Base-by-base conservation (phyloP, 1,139 yeast species). In the Taphrina confusa region DNA sequence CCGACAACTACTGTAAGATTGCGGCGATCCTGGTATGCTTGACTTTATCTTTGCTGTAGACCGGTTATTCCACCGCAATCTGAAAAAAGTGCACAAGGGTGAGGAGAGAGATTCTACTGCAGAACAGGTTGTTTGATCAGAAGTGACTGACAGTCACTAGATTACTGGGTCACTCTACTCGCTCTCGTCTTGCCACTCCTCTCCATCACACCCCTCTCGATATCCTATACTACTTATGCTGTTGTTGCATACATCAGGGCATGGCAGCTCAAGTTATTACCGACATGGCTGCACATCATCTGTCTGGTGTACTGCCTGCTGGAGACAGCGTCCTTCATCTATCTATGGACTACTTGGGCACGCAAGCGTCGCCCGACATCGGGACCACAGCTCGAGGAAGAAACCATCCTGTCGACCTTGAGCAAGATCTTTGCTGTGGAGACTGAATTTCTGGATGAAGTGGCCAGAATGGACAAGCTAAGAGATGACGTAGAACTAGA, bases 131-230 rank as follows among this genome's bases (percentile, higher is more conserved):
- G n/a, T 3, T 11, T 8, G 14, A n/a, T 22, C 18, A 18, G 30
- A 23, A 22, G 27, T n/a, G n/a, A n/a, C n/a, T n/a, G n/a, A n/a
- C n/a, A n/a, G n/a, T n/a, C n/a, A n/a, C 18, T 39, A 51, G 57
- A 51, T 31, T 51, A 51, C 40, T 51, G 57, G 57, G 28, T 51
- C 28, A 47, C 57, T 30, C 40, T 51, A 8, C 28, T 37, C n/a
- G 44, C 30, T 3, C 22, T 37, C 20, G 57, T 51, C 34, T 2
- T 51, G 8, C 57, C 57, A 1, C 27, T 52, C 31, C 34, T 52
- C 33, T 39, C 40, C 40, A 40, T 40, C 40, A 37, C 57, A 20
- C 57, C 47, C 20, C 28, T 52, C 25, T 42, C 57, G 8, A 23
- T 40, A 6, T 31, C 34, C 14, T 52, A 52, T 31, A 44, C 46